These are phyloP conservation scores for Penium margaritaceum DNA, from an alignment of 139 green algal species.

Conservation along the genomic window DNA sequence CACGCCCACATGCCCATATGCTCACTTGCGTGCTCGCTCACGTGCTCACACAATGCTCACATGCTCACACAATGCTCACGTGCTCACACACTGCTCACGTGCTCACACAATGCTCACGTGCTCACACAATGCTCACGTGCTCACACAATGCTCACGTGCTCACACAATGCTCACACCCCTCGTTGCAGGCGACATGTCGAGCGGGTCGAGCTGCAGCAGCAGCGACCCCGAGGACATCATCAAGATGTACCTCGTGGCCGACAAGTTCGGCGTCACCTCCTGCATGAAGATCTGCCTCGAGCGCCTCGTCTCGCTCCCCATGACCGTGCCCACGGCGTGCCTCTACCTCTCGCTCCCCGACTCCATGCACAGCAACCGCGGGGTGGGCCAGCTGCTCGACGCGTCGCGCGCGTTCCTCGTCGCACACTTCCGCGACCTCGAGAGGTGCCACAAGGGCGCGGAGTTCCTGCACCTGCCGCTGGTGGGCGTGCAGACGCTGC, in stretches of 20 bases:
- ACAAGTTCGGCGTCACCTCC: constrained; percentile 33
- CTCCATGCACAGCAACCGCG: constrained; percentile 21
- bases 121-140: too few species aligned
- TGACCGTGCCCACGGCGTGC: constrained; percentile 21
- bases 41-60: too few species aligned
- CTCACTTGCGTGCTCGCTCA: too few species aligned
- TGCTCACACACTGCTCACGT: too few species aligned
- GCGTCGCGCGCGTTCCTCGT: constrained; percentile 6
- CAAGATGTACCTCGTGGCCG: constrained; percentile 35
- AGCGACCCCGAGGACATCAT: constrained; percentile 40
- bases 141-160: too few species aligned
- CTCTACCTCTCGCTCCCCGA: constrained; percentile 29
- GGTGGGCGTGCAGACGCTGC: constrained; percentile 30
- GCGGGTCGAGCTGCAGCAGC: too few species aligned
- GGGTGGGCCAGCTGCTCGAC: constrained; percentile 25
- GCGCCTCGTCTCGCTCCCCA: constrained; percentile 12
- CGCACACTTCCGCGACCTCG: constrained; percentile 20
- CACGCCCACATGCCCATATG: too few species aligned
- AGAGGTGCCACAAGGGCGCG: constrained; percentile 4
- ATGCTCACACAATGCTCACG: too few species aligned
- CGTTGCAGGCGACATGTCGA: constrained; percentile 30
- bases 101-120: too few species aligned
- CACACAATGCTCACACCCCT: too few species aligned
- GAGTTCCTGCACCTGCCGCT: constrained; percentile 34
- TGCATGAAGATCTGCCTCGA: constrained; percentile 42